Base-by-base conservation (phyloP, 148 eudicot genomes). In the Oxyria digyna region DNA sequence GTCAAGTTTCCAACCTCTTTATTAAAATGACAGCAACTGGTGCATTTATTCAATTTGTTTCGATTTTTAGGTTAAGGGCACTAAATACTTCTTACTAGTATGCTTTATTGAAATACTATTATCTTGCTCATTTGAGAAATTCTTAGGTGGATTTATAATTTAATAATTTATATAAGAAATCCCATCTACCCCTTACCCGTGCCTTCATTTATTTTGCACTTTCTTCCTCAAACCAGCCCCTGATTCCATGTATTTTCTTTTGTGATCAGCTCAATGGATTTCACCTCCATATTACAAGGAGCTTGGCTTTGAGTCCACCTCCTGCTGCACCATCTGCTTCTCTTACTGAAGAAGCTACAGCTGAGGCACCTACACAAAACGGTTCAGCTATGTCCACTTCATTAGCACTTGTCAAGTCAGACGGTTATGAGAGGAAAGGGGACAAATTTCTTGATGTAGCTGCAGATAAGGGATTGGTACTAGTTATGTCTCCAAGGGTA, bases 401-500 rank as follows among this genome's bases (percentile, higher is more conserved):
- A 17, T 76, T 87, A 73, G 95, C 96, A 73, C 74, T 90, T 72
- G 31, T 78, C 50, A 90, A 79, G 70, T 54, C 78, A 3, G 72
- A 33, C 63, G 59, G 87, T 76, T 42, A 75, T 70, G 84, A 83
- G 40, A 75, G 71, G 62, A 78, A 72, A 52, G 40, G 76, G 63
- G 77, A 57, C 42, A 76, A 74, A 59, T 69, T 85, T 62, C 82
- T 86, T 49, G 92, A 86, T 68, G 82, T 67, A 75, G 92, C 90
- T 69, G 81, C 86, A 33, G 89, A 93, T 75, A 89, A 83, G 72
- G 97, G 98, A 23, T 76, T 90, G 73, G 81, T 67, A 70, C 76
- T 93, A 74, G 71, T 93, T 76, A 79, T 74, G 71, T 90, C 98
- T 72, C 97, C 97, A 49, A 84, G 74, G 83, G 98, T 93, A 72